Evolutionary conservation across 2,329 filamentous ascomycete species (phyloP).

Genomic region (Nemania serpens): DNA sequence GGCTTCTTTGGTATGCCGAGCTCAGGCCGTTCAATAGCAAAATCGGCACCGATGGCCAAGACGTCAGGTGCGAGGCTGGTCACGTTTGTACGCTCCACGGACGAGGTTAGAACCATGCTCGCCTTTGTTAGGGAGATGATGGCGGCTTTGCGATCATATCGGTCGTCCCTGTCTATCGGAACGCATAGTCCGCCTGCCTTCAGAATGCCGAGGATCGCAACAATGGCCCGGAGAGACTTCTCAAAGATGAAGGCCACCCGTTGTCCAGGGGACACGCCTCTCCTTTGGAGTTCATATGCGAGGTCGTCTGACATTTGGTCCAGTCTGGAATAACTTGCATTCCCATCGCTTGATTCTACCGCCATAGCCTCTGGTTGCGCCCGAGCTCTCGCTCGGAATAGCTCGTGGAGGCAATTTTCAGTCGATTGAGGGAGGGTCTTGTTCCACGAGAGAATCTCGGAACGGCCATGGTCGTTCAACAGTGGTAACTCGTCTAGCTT

Average conservation of each 20-base stretch:
- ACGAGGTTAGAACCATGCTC: conserved; percentile 5
- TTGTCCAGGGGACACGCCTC: conserved; percentile 3
- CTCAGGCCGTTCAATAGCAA: background rate
- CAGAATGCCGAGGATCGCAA: conserved; percentile 44
- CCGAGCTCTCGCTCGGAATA: conserved; percentile 12
- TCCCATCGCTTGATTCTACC: conserved; percentile 19
- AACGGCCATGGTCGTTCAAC: conserved; percentile 13
- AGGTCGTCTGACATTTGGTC: conserved; percentile 19
- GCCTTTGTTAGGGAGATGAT: conserved; percentile 7
- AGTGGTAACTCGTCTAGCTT: conserved; percentile 13
- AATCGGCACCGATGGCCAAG: background rate
- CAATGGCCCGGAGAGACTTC: conserved; percentile 43
- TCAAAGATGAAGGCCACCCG: conserved; percentile 36
- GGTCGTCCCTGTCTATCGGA: conserved; percentile 40
- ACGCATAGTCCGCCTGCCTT: conserved; percentile 42
- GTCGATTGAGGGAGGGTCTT: background rate
- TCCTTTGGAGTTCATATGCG: conserved; percentile 1
- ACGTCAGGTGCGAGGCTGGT: conserved; percentile 4
- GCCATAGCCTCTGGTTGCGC: conserved; percentile 11
- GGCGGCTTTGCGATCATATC: conserved; percentile 7
- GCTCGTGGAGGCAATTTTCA: conserved; percentile 12
- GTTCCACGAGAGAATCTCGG: conserved; percentile 19
- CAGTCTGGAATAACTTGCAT: conserved; percentile 12
- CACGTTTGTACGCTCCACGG: background rate
- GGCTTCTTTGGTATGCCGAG: background rate